Percentiles rank a stretch among this genome's conserved stretches.
phyloP scores from a whole-genome alignment of 2,329 filamentous ascomycete genomes.

The Hymenoscyphus fraxineus region DNA sequence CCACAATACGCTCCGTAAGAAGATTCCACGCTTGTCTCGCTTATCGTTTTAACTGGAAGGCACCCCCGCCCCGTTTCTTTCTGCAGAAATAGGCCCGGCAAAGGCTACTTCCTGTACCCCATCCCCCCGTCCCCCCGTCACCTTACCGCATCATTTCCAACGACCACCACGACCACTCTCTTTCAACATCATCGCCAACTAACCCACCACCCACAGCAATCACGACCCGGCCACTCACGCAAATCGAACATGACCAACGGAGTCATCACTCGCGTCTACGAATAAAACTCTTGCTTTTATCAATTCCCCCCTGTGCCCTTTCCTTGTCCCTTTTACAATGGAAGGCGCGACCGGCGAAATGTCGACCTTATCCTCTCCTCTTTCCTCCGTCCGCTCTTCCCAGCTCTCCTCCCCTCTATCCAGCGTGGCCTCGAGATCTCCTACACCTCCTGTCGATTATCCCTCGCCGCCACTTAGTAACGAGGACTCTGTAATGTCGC shows the following conservation, averaged over 20 bases:
- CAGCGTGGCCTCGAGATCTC: slow-evolving; percentile 36
- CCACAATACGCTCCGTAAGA: not conserved
- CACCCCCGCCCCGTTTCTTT: not conserved
- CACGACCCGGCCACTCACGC: not conserved
- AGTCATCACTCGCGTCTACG: not conserved
- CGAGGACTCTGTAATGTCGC: slow-evolving; percentile 16
- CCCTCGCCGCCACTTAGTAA: slow-evolving; percentile 32
- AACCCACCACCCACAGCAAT: not conserved
- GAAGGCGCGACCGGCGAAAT: slow-evolving; percentile 6
- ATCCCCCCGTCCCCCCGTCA: not conserved
- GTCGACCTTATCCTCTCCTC: slow-evolving; percentile 8
- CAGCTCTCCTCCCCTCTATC: slow-evolving; percentile 32
- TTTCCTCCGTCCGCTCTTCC: slow-evolving; percentile 11
- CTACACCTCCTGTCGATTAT: slow-evolving; percentile 31
- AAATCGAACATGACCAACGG: not conserved
- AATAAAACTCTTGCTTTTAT: not conserved
- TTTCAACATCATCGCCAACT: not conserved
- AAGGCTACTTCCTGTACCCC: not conserved
- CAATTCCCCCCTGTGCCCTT: not conserved
- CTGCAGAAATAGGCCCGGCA: not conserved
- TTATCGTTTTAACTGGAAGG: not conserved
- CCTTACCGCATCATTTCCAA: not conserved
- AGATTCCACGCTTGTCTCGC: not conserved
- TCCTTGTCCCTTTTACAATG: not conserved
- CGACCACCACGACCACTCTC: not conserved